phyloP scores from a whole-genome alignment of 2,329 filamentous ascomycete species.

The Aspergillus clavatus region DNA sequence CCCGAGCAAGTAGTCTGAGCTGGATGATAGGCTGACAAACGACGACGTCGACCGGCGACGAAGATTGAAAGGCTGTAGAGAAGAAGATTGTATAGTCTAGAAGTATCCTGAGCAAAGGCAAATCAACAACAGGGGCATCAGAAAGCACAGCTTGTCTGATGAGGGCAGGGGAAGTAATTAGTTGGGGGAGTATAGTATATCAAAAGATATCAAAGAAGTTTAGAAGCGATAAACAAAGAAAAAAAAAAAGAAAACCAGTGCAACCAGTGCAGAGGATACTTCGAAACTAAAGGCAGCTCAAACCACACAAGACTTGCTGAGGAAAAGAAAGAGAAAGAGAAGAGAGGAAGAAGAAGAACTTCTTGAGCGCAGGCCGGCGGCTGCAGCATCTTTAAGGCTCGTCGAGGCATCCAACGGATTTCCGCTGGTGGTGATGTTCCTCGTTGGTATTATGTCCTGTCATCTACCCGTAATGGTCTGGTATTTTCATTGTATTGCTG shows the following conservation, averaged over 20 bases:
- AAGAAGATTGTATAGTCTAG: conserved; percentile 19
- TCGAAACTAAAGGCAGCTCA: conserved; percentile 45
- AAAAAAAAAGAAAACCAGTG: conserved; percentile 44
- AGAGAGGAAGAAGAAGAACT: conserved; percentile 26
- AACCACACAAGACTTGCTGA: conserved; percentile 56
- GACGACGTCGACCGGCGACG: conserved; percentile 33
- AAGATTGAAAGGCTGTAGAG: conserved; percentile 17
- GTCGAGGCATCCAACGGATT: background rate
- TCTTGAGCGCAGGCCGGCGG: conserved; percentile 10
- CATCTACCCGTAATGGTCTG: too few relatives aligned
- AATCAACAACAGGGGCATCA: conserved; percentile 31
- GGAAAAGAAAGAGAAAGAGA: conserved; percentile 46
- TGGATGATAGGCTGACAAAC: conserved; percentile 21
- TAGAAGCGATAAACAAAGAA: conserved; percentile 36
- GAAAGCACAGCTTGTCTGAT: conserved; percentile 35
- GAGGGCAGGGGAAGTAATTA: conserved; percentile 11
- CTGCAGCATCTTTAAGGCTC: conserved; percentile 16
- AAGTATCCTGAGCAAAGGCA: conserved; percentile 24
- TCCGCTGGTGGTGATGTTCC: too few relatives aligned
- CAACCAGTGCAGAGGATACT: conserved; percentile 39
- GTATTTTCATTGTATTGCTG: too few relatives aligned
- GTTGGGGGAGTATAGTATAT: too few relatives aligned
- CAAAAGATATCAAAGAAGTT: conserved; percentile 10
- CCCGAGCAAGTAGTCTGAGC: conserved; percentile 20
- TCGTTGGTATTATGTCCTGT: too few relatives aligned